Base-by-base conservation (phyloP, 208 protist species). In the Strigomonas galati region DNA sequence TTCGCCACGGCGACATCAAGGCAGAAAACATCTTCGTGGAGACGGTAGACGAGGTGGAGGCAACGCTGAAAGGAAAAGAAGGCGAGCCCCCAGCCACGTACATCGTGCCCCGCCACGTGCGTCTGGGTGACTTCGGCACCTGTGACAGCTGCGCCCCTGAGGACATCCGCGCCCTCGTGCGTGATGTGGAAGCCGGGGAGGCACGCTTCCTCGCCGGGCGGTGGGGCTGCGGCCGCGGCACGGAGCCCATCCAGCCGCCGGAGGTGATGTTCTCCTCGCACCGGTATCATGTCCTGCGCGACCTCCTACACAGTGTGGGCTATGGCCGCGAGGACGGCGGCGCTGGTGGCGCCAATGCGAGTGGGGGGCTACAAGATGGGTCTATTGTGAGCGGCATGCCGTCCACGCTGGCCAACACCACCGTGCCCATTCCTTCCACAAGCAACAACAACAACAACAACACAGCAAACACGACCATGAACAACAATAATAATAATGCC, bases 1-100 rank as follows among this genome's bases (percentile, higher is more conserved):
- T 94, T 43, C 84, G 85, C 21, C 89, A 94, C 68, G 81, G 79
- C 48, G 88, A 94, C 69, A 62, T 94, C 59, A 94, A 94, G 46
- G 81, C 78, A 3, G 81, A 82, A 63, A 94, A 94, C 66, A 60
- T 94, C 19, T 81, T 94, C 56, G 78, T 93, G 51, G 69, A 82
- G 31, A 56, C 6, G 3, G 7, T 24, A n/a, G 57, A 57, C 31
- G 7, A 62, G 10, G 69, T 32, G 6, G 55, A 51, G 2, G 12
- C 44, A 3, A 21, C 17, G 17, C 44, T 15, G 17, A 2, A 5
- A 3, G 19, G 23, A 7, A 21, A 52, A 7, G 44, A 63, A 1
- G 28, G 15, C 15, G 54, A 59, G 32, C 54, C 17, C 9, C 10
- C 44, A 4, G 30, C 21, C 35, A 44, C 17, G 7, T 40, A 72